phyloP scores from a whole-genome alignment of 257 asterid species.

The Penstemon eatonii region DNA sequence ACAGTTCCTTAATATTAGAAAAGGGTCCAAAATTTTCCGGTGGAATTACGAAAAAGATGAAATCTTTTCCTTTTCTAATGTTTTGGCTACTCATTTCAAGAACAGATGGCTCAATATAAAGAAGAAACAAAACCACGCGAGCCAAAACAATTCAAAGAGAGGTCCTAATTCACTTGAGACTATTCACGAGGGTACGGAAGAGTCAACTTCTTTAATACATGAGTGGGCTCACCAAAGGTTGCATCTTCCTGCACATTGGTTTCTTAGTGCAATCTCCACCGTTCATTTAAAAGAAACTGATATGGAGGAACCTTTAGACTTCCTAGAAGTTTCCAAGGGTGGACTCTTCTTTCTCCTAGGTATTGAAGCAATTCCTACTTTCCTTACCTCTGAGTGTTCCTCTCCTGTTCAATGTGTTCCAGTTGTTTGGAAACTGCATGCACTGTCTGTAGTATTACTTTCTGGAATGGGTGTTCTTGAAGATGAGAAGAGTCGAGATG shows the following conservation, averaged over 20 bases:
- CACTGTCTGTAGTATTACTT: conserved; percentile 69
- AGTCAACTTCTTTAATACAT: conserved; percentile 44
- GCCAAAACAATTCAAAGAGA: conserved; percentile 37
- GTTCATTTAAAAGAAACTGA: conserved; percentile 27
- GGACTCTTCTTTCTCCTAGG: conserved; percentile 91
- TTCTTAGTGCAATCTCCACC: conserved; percentile 79
- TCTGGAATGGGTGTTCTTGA: conserved; percentile 73
- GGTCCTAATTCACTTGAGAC: conserved; percentile 54
- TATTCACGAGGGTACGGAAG: conserved; percentile 62
- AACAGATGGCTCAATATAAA: conserved; percentile 73
- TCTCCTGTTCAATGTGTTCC: conserved; percentile 54
- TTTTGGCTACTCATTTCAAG: conserved; percentile 68
- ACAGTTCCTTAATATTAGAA: conserved; percentile 41
- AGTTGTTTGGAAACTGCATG: conserved; percentile 85
- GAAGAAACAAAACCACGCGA: conserved; percentile 43
- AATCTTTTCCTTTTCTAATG: conserved; percentile 48
- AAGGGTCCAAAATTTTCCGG: conserved; percentile 40
- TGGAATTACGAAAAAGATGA: conserved; percentile 77
- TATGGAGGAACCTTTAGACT: conserved; percentile 36
- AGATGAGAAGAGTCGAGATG: conserved; percentile 71
- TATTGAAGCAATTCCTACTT: conserved; percentile 56
- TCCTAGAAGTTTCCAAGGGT: conserved; percentile 57
- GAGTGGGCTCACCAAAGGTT: conserved; percentile 91
- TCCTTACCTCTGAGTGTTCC: conserved; percentile 32
- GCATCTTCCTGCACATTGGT: conserved; percentile 92